Base-by-base conservation (phyloP, 2,329 filamentous ascomycete genomes). In the Mollisia scopiformis region DNA sequence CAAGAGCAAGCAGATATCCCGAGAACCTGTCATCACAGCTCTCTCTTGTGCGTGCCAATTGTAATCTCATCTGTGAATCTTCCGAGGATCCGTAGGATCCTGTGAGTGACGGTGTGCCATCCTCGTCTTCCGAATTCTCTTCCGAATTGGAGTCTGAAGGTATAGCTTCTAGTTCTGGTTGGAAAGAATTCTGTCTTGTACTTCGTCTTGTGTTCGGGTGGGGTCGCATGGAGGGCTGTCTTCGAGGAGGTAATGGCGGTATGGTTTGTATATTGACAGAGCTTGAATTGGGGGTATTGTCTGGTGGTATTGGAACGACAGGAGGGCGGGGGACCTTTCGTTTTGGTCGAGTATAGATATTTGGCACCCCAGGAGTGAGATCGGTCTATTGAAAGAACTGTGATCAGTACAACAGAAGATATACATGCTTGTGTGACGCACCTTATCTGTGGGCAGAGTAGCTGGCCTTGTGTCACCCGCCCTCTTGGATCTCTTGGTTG, bases 11-110 rank as follows among this genome's bases (percentile, higher is more conserved):
- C 58, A 97, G 78, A 74, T 93, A 93, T 37, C 88, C 87, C 55
- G 89, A 87, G 68, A 91, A 89, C 64, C 85, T 84, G 64, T 91
- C 90, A 71, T 95, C 91, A 65, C 90, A 89, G 59, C 82, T 93
- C 81, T 79, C 90, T 75, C 78, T 88, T 81, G 60, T 84, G 81
- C 65, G 79, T 78, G 73, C 84, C 77, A 73, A 62, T 62, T 74
- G 71, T 63, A 72, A 61, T 58, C 64, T 68, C 65, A 68, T 68
- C 33, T 68, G 54, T 4, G 72, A 73, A 57, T 74, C 72, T 41
- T 73, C 72, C 2, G 73, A 73, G 6, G 73, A 73, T 8, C 66
- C 70, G 27, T 68, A 55, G 7, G 73, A 74, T 13, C 65, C 69
- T 19, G 71, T 68, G 27, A 74, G 59, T 6, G 73, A 74, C 3